phyloP scores from a whole-genome alignment of 1,284 basidiomycete species.

The Marasmius oreades region DNA sequence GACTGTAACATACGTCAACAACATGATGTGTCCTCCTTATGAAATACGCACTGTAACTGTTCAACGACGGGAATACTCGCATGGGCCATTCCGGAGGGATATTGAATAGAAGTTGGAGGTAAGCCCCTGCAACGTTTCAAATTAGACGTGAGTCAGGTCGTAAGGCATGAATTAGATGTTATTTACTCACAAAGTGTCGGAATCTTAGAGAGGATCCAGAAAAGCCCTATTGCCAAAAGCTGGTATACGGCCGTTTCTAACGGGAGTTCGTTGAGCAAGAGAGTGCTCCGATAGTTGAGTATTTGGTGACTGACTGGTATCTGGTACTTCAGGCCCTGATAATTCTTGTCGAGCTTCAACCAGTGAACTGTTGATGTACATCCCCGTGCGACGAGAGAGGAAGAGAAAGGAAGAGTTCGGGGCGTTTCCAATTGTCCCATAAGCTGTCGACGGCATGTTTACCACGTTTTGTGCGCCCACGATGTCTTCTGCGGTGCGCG shows the following conservation, averaged over 20 bases:
- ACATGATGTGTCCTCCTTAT: not conserved
- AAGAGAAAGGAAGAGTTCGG: not conserved
- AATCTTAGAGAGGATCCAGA: not conserved
- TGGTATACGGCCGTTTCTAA: not conserved
- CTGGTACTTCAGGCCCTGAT: not conserved
- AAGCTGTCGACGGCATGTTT: not conserved
- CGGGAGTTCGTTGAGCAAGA: not conserved
- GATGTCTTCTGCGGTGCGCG: too few species aligned
- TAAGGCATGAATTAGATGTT: too few species aligned
- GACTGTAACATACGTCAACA: not conserved
- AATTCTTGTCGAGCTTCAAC: too few species aligned
- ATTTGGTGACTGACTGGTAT: not conserved
- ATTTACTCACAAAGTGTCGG: not conserved
- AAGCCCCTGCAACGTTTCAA: not conserved
- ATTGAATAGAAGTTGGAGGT: conserved; percentile 6
- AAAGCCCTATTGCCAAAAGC: not conserved
- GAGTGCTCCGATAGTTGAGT: not conserved
- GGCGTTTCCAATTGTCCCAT: not conserved
- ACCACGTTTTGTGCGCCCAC: not conserved
- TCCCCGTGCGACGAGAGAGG: not conserved
- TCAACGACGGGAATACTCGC: conserved; percentile 17
- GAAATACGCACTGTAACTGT: conserved; percentile 22
- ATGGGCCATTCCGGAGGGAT: conserved; percentile 21
- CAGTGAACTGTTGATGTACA: not conserved
- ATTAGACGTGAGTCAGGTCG: not conserved